Percentiles rank a stretch among this genome's conserved stretches.
These are phyloP conservation scores for Athelia psychrophila DNA, from an alignment of 1,284 basidiomycete genomes.

Conservation along the genomic window DNA sequence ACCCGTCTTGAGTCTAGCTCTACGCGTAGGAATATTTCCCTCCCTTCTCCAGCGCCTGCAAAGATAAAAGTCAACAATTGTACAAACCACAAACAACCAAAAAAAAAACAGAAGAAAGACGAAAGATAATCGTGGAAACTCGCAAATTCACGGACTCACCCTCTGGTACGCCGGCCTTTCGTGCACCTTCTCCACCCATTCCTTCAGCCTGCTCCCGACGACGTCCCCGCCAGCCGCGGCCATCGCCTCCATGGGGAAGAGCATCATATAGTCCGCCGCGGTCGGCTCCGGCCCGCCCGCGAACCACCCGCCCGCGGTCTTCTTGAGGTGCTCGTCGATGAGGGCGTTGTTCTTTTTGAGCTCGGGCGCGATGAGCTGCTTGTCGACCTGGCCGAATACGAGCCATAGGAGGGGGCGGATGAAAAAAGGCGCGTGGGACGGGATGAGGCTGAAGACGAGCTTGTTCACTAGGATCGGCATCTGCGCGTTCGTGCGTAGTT, in stretches of 20 bases:
- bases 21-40: background rate
- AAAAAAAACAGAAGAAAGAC: no score
- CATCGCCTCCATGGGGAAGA: slow-evolving; percentile 30
- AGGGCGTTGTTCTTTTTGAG: slow-evolving; percentile 27
- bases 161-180: background rate
- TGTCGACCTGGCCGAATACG: slow-evolving; percentile 26
- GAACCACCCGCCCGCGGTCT: slow-evolving; percentile 28
- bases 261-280: slow-evolving; percentile 40
- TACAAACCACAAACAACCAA: background rate
- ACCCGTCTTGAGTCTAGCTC: no score
- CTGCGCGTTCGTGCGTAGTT: background rate
- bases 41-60: background rate
- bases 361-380: slow-evolving; percentile 25
- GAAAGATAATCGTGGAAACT: no score
- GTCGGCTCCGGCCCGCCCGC: slow-evolving; percentile 35
- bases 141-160: background rate
- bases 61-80: background rate
- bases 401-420: slow-evolving; percentile 30
- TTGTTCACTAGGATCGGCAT: slow-evolving; percentile 35
- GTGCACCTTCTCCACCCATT: background rate
- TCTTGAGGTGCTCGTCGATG: slow-evolving; percentile 34
- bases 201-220: background rate
- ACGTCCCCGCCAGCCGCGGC: background rate
- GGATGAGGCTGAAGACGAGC: slow-evolving; percentile 29
- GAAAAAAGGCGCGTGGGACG: slow-evolving; percentile 30